Percentiles rank a stretch among this genome's conserved stretches.
phyloP scores from a whole-genome alignment of 2,329 filamentous ascomycete species.

The Exophiala spinifera region DNA sequence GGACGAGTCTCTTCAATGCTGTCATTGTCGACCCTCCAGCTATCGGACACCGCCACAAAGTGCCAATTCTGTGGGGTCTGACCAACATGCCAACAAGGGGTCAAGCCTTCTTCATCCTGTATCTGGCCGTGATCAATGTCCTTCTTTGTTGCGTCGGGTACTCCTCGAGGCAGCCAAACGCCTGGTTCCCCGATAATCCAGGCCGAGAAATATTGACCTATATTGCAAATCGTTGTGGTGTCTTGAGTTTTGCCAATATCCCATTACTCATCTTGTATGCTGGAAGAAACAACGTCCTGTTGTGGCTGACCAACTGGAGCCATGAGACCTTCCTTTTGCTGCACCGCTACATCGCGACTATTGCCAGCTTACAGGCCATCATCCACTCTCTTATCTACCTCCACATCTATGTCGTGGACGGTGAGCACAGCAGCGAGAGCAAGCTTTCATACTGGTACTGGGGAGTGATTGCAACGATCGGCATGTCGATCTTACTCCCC shows the following conservation, averaged over 20 bases:
- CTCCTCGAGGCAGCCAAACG: conserved; percentile 28
- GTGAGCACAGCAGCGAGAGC: conserved; percentile 6
- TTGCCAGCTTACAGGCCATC: conserved; percentile 26
- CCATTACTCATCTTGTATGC: conserved; percentile 19
- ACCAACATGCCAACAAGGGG: conserved; percentile 30
- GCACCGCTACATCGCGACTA: conserved; percentile 35
- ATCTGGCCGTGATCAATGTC: conserved; percentile 22
- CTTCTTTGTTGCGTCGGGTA: conserved; percentile 30
- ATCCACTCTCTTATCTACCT: conserved; percentile 22
- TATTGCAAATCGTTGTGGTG: conserved; percentile 19
- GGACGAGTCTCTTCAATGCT: conserved; percentile 5
- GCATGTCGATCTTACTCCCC: conserved; percentile 31
- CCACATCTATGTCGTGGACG: background rate
- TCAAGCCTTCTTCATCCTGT: conserved; percentile 31
- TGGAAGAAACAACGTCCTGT: conserved; percentile 18
- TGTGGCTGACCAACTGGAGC: conserved; percentile 33
- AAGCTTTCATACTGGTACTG: conserved; percentile 29
- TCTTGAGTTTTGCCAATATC: conserved; percentile 24
- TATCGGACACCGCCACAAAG: conserved; percentile 1
- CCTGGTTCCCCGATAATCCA: conserved; percentile 14
- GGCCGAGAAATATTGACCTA: conserved; percentile 13
- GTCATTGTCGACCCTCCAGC: conserved; percentile 5
- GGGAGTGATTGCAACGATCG: conserved; percentile 38
- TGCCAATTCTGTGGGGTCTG: conserved; percentile 18
- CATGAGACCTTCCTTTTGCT: conserved; percentile 38